Conservation (phyloP, 208 protist genomes). For the Trypanosoma avium region DNA sequence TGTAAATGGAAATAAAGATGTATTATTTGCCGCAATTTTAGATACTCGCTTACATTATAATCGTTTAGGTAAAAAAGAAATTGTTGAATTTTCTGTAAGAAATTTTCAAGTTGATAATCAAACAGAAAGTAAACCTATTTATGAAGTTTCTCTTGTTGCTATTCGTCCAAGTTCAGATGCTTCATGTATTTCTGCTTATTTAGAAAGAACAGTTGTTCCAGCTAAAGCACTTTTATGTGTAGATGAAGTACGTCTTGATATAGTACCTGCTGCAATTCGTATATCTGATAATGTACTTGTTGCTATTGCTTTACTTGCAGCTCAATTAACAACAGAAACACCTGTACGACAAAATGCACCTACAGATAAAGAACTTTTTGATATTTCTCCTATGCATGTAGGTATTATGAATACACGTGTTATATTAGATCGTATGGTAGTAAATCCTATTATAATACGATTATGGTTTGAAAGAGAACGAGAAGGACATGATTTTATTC, state of each 20-base stretch:
- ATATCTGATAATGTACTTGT: constrained; percentile 82
- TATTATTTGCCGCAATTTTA: constrained; percentile 67
- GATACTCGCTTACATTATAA: constrained; percentile 70
- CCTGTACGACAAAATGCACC: constrained; percentile 27
- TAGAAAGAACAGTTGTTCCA: constrained; percentile 57
- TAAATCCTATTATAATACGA: constrained; percentile 82
- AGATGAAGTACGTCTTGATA: constrained; percentile 75
- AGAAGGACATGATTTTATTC: constrained; percentile 78
- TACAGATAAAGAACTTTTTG: constrained; percentile 40
- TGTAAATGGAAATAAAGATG: constrained; percentile 54
- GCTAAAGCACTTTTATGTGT: constrained; percentile 62
- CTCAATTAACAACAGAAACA: constrained; percentile 15
- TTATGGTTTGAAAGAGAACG: constrained; percentile 81
- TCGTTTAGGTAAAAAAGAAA: constrained; percentile 45
- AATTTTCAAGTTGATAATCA: constrained; percentile 92
- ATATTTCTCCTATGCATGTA: constrained; percentile 47
- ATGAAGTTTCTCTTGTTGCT: constrained; percentile 70
- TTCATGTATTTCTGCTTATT: constrained; percentile 46
- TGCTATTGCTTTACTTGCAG: constrained; percentile 42
- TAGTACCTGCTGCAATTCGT: constrained; percentile 70
- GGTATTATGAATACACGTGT: constrained; percentile 65
- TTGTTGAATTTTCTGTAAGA: constrained; percentile 56
- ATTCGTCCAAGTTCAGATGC: constrained; percentile 41
- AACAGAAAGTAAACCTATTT: constrained; percentile 69
- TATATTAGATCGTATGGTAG: constrained; percentile 80